Conservation (phyloP, 768 basidiomycete species). For the Arthromyces matolae region DNA sequence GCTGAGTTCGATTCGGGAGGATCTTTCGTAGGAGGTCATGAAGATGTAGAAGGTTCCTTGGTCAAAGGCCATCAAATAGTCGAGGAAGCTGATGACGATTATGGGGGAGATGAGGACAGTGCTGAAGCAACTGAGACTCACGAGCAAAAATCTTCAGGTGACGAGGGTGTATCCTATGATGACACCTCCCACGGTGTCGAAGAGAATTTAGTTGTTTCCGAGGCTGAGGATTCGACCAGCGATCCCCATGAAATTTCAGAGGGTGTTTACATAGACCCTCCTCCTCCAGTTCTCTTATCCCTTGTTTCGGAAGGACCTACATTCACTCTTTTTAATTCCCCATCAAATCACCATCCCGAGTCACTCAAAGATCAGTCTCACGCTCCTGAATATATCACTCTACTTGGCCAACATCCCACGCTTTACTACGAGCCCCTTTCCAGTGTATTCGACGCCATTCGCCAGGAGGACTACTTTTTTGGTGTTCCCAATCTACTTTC, state of each 20-base stretch:
- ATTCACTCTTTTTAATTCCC: slow-evolving; percentile 57
- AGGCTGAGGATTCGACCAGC: slow-evolving; percentile 17
- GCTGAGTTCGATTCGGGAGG: no score
- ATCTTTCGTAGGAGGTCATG: no score
- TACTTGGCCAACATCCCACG: slow-evolving; percentile 62
- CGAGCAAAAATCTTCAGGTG: neutral
- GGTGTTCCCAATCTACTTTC: slow-evolving; percentile 44
- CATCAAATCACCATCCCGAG: slow-evolving; percentile 25
- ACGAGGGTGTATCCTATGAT: neutral
- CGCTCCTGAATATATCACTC: slow-evolving; percentile 31
- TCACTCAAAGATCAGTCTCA: slow-evolving; percentile 19
- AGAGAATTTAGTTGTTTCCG: neutral
- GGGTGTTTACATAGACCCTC: slow-evolving; percentile 72
- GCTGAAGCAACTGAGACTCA: neutral
- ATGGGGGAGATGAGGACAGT: neutral
- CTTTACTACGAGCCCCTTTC: slow-evolving; percentile 76
- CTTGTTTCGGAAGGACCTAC: slow-evolving; percentile 34
- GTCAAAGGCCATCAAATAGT: neutral
- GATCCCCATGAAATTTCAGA: slow-evolving; percentile 62
- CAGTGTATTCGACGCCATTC: slow-evolving; percentile 67
- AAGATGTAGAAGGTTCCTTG: neutral
- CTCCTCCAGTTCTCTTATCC: slow-evolving; percentile 62
- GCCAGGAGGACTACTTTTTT: slow-evolving; percentile 53
- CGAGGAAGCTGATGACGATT: neutral
- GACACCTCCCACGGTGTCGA: neutral